Evolutionary conservation across 1,284 basidiomycete species (phyloP).

Genomic region (Rhodotorula sp.): DNA sequence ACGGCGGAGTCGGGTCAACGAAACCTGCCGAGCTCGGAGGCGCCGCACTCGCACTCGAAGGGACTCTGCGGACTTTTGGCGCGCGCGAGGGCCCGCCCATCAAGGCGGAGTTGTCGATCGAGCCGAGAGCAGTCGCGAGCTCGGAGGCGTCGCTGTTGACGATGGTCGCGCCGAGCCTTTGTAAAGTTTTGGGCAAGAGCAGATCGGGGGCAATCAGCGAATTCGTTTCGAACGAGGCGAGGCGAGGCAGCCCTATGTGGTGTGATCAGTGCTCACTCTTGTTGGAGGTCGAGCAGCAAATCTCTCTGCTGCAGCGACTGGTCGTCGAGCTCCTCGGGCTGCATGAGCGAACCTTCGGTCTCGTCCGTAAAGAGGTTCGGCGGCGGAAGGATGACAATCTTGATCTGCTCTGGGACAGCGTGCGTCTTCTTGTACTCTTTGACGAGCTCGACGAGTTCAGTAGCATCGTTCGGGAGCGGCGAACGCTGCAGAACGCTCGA

Average conservation of each 20-base stretch:
- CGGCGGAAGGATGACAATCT: slow-evolving; percentile 16
- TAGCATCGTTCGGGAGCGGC: neutral
- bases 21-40: neutral
- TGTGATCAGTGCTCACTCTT: slow-evolving; percentile 5
- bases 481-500: neutral
- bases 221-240: too few relatives aligned
- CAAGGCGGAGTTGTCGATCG: neutral
- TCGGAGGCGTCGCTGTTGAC: neutral
- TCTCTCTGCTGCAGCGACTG: neutral
- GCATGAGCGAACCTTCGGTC: neutral
- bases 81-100: neutral
- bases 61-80: neutral
- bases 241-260: too few relatives aligned
- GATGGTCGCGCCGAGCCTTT: slow-evolving; percentile 2
- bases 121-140: slow-evolving; percentile 17
- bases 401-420: neutral
- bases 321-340: neutral
- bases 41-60: neutral
- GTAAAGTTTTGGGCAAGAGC: too few relatives aligned
- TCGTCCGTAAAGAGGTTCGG: neutral
- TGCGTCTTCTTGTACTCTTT: slow-evolving; percentile 10
- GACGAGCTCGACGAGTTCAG: slow-evolving; percentile 14
- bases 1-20: slow-evolving; percentile 17
- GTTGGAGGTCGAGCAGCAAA: slow-evolving; percentile 1
- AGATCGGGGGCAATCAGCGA: too few relatives aligned